Conservation (phyloP, 2,329 filamentous ascomycete genomes). For the Curvularia verruculosa region DNA sequence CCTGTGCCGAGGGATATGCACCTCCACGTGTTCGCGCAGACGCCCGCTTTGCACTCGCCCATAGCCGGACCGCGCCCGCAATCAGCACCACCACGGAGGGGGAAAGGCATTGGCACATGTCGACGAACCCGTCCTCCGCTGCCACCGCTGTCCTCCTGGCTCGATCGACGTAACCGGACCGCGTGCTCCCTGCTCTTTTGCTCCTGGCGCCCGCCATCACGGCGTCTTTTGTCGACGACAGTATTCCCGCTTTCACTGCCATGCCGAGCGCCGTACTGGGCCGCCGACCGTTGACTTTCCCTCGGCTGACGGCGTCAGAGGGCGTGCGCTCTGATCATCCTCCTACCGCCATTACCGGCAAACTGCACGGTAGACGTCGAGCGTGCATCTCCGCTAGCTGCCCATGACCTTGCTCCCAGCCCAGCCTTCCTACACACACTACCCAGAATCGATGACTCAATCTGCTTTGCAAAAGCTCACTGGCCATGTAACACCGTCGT, state of each 20-base stretch:
- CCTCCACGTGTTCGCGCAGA: constrained; percentile 19
- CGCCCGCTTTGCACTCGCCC: constrained; percentile 12
- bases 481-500: constrained; percentile 13
- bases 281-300: not conserved
- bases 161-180: constrained; percentile 2
- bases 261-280: no score
- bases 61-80: constrained; percentile 22
- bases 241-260: not conserved
- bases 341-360: not conserved
- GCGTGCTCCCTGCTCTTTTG: not conserved
- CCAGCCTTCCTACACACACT: not conserved
- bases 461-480: constrained; percentile 2
- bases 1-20: constrained; percentile 9
- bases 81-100: not conserved
- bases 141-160: constrained; percentile 1
- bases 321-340: not conserved
- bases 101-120: constrained; percentile 10
- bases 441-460: constrained; percentile 3
- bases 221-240: no score
- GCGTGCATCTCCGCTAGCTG: not conserved
- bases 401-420: not conserved
- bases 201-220: no score
- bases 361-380: not conserved
- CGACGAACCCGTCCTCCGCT: constrained; percentile 3
- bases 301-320: not conserved